A percentile compares a stretch with the other conserved stretches of the same genome.
Conservation (phyloP, 495 filamentous ascomycete genomes). For the Podospora tetraspora region DNA sequence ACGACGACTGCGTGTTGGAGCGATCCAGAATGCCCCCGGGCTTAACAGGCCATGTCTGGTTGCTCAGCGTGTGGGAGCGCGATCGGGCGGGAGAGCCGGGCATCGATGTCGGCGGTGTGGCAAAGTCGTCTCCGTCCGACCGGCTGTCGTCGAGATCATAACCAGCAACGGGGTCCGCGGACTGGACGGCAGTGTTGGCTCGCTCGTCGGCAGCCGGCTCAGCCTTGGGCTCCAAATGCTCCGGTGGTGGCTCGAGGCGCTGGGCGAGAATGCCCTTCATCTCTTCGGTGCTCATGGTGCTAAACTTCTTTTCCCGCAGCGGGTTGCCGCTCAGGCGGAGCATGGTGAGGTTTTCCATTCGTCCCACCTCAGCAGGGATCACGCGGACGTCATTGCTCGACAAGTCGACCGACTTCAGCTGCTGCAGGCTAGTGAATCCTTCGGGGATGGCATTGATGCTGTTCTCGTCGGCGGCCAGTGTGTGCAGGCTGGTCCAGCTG, state of each 20-base stretch:
- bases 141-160: conserved; percentile 39
- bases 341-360: conserved; percentile 70
- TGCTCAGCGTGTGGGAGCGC: conserved; percentile 37
- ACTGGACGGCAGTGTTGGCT: neutral
- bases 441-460: conserved; percentile 64
- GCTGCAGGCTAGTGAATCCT: conserved; percentile 62
- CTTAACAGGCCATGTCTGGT: conserved; percentile 57
- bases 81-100: conserved; percentile 40
- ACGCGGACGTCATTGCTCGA: conserved; percentile 74
- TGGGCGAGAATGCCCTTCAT: conserved; percentile 70
- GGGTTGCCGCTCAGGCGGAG: conserved; percentile 81
- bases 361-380: conserved; percentile 69
- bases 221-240: conserved; percentile 17
- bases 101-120: conserved; percentile 47
- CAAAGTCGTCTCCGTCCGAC: conserved; percentile 68
- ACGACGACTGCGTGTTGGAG: conserved; percentile 57
- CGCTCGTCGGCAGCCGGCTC: neutral
- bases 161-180: conserved; percentile 11
- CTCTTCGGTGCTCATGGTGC: conserved; percentile 72
- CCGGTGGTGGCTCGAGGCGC: conserved; percentile 56
- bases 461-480: conserved; percentile 75
- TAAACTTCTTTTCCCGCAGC: conserved; percentile 75
- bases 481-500: conserved; percentile 65
- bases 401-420: conserved; percentile 70
- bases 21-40: conserved; percentile 68